Evolutionary conservation across 179 eudicot genomes (phyloP), one percentile per base, ranked within the genome.

Genomic region (Pouteria campechiana): DNA sequence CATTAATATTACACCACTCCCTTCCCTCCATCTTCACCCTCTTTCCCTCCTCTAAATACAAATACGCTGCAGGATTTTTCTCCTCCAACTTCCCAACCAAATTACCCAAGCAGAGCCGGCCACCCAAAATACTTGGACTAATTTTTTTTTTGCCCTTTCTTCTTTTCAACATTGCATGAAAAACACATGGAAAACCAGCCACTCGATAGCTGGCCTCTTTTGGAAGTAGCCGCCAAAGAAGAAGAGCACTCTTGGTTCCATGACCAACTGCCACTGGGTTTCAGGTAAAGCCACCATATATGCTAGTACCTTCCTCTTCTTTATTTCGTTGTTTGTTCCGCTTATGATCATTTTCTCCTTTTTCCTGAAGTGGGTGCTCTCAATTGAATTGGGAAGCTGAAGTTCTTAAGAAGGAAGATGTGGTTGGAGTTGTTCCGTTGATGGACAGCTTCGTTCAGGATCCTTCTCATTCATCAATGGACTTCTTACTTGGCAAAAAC

Each of bases 261-360:
- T 20, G 7, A 56, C 22, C 48, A 58, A 54, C 43, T 60, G 24
- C 63, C 68, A 27, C 48, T 71, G 25, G 68, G 76, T 58, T 70
- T 60, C 52, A 58, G 65, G 87, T 75, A 62, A n/a, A n/a, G n/a
- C n/a, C n/a, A n/a, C n/a, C n/a, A n/a, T n/a, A 35, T 27, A 3
- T 11, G 8, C 22, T 9, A 14, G 5, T 5, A 10, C 9, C 21
- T 3, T 17, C 24, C 8, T 3, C n/a, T 27, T 25, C 10, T 11
- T 48, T 17, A 6, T 5, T 12, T 18, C 15, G 38, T n/a, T 17
- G 7, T 16, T 9, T 33, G 7, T 2, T 13, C 28, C 19, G 4
- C 9, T 19, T 27, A 0, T 18, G 6, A 31, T 10, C 15, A 32
- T 6, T n/a, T 5, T 31, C 11, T 11, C 21, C 9, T 25, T 2